Evolutionary conservation across 1,284 basidiomycete species (phyloP), one percentile per base, ranked within the genome.

Genomic region (Ceratobasidium papillatum): DNA sequence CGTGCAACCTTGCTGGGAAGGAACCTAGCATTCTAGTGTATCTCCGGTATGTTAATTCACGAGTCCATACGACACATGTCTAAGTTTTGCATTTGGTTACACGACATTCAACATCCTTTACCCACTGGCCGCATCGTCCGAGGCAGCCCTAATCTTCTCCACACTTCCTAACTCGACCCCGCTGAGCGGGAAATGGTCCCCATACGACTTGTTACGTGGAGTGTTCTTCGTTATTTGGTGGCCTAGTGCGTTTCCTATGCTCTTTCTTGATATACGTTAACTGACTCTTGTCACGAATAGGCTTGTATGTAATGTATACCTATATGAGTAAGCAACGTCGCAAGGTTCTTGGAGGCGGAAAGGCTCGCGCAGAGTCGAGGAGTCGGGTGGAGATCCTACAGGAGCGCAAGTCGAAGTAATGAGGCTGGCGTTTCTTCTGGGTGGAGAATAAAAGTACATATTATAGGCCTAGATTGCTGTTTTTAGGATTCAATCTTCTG

Each of bases 31-130:
- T 79, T 14, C 80, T 86, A 54, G 81, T 84, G 74, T 86, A 82
- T 81, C 79, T 85, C 19, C 79, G 85, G 83, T 84, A 43, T 63
- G 82, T 77, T 25, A 27, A 45, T 49, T 43, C 30, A 5, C 34
- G 9, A 25, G 3, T 12, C n/a, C 5, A 25, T 47, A 25, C 27
- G 22, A 9, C 49, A 51, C 49, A 51, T 25, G 49, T 51, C 22
- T 51, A 25, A 51, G 17, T n/a, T 75, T 75, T 72, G 85, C 38
- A 9, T 51, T 45, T 58, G 76, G 96, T 71, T 99, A 99, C 87
- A 94, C 95, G 34, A 89, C 94, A 7, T 99, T 99, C 84, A 96
- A 93, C 82, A 79, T 96, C 61, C 89, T 99, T 36, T 99, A 99
- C 84, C 95, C 94, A 2, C 83, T 96, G 56, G 97, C 97, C 62